Evolutionary conservation across 345 rosid genomes (phyloP), one percentile per base, ranked within the genome.

Genomic region (Gossypium raimondii): DNA sequence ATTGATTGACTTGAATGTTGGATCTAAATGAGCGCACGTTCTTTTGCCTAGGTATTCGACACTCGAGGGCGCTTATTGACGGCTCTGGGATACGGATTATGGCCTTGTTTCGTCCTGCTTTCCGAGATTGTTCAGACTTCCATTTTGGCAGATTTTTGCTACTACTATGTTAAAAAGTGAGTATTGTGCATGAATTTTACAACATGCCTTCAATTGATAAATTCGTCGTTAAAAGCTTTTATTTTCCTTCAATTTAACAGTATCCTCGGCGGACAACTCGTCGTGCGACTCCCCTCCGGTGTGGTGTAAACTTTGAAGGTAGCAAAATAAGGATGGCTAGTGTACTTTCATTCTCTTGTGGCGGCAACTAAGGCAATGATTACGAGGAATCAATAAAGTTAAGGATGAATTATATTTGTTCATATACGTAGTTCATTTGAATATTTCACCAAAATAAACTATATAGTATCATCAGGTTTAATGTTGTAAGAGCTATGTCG

Each of bases 41-140:
- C 43, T 20, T 38, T 68, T 66, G 12, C 53, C 44, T 87, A 93
- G 97, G 97, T 93, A 65, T 68, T 92, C 76, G 97, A 93, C 72
- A 89, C 89, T n/a, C 89, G 88, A 51, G 98, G 98, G 20, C 84
- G 81, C 77, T 82, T 92, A 69, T 78, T 93, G 81, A 86, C 84
- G 3, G 96, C 96, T 67, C 86, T 93, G 83, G 98, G 96, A 34
- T 85, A 90, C 57, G 98, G 97, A 13, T 80, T 92, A 52, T 93
- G 97, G 98, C 98, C 98, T 50, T 83, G 88, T 24, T 82, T 93
- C 89, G 96, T 93, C 51, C 92, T 93, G 11, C 79, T 93, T 68
- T 90, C 97, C 12, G 97, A 93, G 85, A 84, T 92, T 65, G 81
- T 93, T 58, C 98, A 92, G 84, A 93, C 98, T 25, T 93, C 89